Evolutionary conservation across 2,329 filamentous ascomycete genomes (phyloP), one percentile per base, ranked within the genome.

Genomic region (Fusarium tanahbumbuense): DNA sequence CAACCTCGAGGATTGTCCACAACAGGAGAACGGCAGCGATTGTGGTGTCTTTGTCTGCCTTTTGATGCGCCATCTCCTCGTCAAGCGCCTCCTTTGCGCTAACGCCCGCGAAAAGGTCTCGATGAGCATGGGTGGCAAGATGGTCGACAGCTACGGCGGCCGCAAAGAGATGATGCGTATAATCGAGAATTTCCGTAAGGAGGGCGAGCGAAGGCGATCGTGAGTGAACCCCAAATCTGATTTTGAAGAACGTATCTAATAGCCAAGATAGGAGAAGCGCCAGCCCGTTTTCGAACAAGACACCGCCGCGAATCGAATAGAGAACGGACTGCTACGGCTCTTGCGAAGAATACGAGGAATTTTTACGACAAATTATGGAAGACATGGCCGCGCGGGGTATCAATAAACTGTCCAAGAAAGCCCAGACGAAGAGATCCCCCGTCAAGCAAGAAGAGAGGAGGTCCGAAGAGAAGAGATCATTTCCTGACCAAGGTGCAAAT

Each of bases 1-100:
- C 76, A 90, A 95, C 78, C 86, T 99, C 57, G 85, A 91, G 1
- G 95, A 98, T 77, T 92, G 89, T 12, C 96, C 96, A 0, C 92
- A 97, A 75, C 96, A 99, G 79, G 91, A 94, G 73, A 98, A 98
- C 73, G 90, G 92, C 27, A 95, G 89, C 77, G 96, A 99, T 80
- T 99, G 96, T 74, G 96, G 96, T 20, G 93, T 99, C 1, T 98
- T 94, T 79, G 96, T 99, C 5, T 98, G 96, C 79, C 88, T 98
- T 71, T 87, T 95, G 67, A 99, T 99, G 94, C 90, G 94, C 50
- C 92, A 98, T 81, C 83, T 99, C n/a, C 86, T 99, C 20, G 85
- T 98, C 53, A 94, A 94, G 81, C 86, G 93, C 60, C 84, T 99
- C 25, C 83, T 99, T 61, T 88, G 87, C 71, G 93, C 93, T 11